A percentile compares a stretch with the other conserved stretches of the same genome.
Evolutionary conservation across 1,139 yeast species (phyloP).

Genomic region (Blastobotrys elegans): DNA sequence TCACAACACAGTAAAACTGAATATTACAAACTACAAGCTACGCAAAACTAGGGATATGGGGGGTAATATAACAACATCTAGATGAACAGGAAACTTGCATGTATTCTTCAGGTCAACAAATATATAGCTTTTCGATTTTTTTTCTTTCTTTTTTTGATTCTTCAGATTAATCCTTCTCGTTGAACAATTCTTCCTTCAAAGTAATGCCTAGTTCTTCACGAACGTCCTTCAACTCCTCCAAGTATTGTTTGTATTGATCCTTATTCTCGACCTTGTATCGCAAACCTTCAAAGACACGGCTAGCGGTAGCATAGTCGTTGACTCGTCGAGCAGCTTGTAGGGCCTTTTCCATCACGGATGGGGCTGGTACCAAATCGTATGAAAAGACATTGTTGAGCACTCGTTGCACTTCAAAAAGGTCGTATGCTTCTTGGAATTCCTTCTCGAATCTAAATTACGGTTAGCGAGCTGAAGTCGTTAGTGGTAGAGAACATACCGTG

Average conservation of each 20-base stretch:
- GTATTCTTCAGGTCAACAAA: too few species aligned
- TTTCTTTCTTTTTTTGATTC: too few species aligned
- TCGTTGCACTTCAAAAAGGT: conserved; percentile 92
- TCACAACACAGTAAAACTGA: not conserved
- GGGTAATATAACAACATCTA: too few species aligned
- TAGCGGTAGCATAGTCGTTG: conserved; percentile 97
- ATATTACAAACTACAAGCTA: too few species aligned
- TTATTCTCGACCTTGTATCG: conserved; percentile 93
- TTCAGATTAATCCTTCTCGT: conserved; percentile 24
- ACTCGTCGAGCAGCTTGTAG: conserved; percentile 98
- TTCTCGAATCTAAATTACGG: conserved; percentile 65
- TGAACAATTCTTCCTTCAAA: conserved; percentile 84
- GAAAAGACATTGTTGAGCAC: conserved; percentile 95
- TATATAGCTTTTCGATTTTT: too few species aligned
- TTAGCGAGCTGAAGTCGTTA: conserved; percentile 6
- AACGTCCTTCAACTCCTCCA: conserved; percentile 87
- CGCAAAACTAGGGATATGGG: not conserved
- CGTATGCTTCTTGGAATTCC: conserved; percentile 97
- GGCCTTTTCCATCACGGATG: conserved; percentile 92
- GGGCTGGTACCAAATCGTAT: conserved; percentile 97
- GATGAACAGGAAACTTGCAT: too few species aligned
- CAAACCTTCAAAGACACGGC: conserved; percentile 91
- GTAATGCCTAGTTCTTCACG: conserved; percentile 91
- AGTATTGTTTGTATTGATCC: conserved; percentile 91
- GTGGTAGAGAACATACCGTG: conserved; percentile 32